These are phyloP conservation scores for Nemania diffusa DNA, from an alignment of 2,329 filamentous ascomycete species.

Conservation along the genomic window DNA sequence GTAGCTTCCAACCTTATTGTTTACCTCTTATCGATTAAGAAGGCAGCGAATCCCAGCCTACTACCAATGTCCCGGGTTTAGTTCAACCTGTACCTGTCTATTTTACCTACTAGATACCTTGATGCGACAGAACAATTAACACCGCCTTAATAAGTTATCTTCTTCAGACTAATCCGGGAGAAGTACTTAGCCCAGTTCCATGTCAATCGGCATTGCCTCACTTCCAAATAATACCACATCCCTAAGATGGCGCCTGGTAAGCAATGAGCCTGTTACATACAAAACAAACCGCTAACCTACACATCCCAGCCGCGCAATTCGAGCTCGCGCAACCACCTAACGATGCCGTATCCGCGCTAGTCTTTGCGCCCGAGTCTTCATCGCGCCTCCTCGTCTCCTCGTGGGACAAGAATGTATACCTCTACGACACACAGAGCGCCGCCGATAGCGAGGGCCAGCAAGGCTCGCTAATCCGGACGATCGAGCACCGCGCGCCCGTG, in stretches of 20 bases:
- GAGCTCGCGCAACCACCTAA: constrained; percentile 83
- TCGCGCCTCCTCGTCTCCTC: constrained; percentile 87
- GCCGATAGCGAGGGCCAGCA: constrained; percentile 52
- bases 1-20: constrained; percentile 22
- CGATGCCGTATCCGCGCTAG: constrained; percentile 87
- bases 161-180: neutral
- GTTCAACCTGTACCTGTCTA: neutral
- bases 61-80: neutral
- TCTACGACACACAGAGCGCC: constrained; percentile 77
- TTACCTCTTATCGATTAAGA: constrained; percentile 36
- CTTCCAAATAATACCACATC: neutral
- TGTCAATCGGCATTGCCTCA: neutral
- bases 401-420: constrained; percentile 92
- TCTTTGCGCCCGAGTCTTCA: constrained; percentile 82
- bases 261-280: neutral
- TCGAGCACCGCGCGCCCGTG: constrained; percentile 84
- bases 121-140: constrained; percentile 18
- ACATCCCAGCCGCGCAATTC: constrained; percentile 74
- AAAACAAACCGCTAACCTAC: constrained; percentile 11
- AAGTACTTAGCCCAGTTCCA: neutral
- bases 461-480: constrained; percentile 75
- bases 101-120: neutral
- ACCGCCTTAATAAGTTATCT: neutral
- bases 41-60: neutral
- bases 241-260: constrained; percentile 44